A percentile compares a stretch with the other conserved stretches of the same genome.
Conservation (phyloP, 192 early-diverging fungal species). For the Backusella parvicylindrica region DNA sequence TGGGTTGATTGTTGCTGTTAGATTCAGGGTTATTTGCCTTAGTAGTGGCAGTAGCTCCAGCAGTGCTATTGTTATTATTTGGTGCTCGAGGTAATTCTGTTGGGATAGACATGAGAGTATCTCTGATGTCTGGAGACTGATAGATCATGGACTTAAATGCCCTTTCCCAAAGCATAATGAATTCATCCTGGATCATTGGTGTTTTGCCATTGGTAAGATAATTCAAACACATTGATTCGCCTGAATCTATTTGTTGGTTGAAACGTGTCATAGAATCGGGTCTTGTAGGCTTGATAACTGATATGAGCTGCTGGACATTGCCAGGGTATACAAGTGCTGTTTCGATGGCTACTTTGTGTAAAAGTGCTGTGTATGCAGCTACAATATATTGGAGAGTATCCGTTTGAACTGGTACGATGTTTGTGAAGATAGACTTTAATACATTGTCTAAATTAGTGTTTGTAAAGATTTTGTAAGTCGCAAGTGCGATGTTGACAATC, state of each 20-base stretch:
- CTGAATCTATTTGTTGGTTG: background rate
- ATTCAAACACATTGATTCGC: background rate
- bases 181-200: background rate
- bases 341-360: background rate
- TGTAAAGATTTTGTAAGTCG: background rate
- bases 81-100: background rate
- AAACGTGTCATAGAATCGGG: background rate
- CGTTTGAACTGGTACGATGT: background rate
- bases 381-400: background rate
- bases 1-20: too few species aligned
- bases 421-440: background rate
- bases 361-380: background rate
- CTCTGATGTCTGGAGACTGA: background rate
- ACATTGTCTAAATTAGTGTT: background rate
- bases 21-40: too few species aligned
- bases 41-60: too few species aligned
- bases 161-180: background rate
- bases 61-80: background rate
- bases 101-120: background rate
- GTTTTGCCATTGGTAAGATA: background rate
- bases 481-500: background rate
- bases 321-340: too few species aligned
- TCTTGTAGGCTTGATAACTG: background rate
- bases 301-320: too few species aligned
- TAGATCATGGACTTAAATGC: background rate